Evolutionary conservation across 345 rosid genomes (phyloP), one percentile per base, ranked within the genome.

Genomic region (Psidium guajava): DNA sequence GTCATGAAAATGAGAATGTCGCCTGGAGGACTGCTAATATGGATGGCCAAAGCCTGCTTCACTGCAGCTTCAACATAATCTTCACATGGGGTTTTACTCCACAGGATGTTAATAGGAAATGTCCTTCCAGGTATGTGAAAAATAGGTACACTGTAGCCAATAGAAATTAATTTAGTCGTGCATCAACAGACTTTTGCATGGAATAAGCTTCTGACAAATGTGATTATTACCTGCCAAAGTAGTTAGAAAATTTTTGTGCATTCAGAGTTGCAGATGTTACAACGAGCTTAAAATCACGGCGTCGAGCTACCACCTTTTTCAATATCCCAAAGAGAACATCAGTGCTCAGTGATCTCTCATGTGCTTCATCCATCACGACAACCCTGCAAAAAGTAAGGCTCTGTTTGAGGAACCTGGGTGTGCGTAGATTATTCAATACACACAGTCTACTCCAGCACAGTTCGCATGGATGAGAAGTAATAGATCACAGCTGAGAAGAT

Each of bases 1-100:
- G 99, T 97, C 99, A 96, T 97, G 89, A 97, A 97, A 88, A 97
- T 96, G 74, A 96, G 98, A 84, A 97, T 94, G 91, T 97, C 98
- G 21, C 99, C 99, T 51, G 99, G 94, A 83, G 96, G 92, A 86
- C 98, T 93, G 14, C 94, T 88, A 81, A 96, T 95, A 88, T 96
- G 99, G 88, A 96, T 96, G 40, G 96, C 91, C 98, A 97, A 95
- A 81, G 98, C 98, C 91, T 96, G 99, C 93, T 97, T 97, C 87
- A 97, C 99, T 69, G 99, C 99, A 81, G 87, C 98, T 91, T 96
- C 99, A 54, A 97, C 99, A 82, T 97, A 96, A 90, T 97, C 99
- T 91, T 97, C 99, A 88, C 98, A 95, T 2, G 99, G 99, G 85
- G 92, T 90, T 91, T 96, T 97, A 82, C 98, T 91, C 87, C 94